Evolutionary conservation across 768 basidiomycete genomes (phyloP).

Genomic region (Harrya chromipes): DNA sequence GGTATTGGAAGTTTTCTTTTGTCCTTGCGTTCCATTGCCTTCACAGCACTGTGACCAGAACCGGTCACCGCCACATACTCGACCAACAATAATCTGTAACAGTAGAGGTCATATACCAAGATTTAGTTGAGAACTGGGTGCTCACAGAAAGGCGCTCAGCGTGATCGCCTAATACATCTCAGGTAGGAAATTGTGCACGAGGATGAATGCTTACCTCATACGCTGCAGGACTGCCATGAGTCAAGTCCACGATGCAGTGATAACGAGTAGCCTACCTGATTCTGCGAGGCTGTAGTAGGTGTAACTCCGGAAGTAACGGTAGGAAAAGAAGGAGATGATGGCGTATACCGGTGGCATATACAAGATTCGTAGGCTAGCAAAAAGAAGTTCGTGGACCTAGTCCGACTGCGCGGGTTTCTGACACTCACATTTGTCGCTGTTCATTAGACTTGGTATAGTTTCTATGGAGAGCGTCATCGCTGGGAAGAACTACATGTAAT

Average conservation of each 20-base stretch:
- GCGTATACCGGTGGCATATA: conserved; percentile 85
- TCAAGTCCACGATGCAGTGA: conserved; percentile 25
- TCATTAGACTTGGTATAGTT: conserved; percentile 68
- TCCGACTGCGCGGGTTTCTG: background rate
- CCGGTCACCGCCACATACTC: conserved; percentile 80
- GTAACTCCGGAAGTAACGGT: conserved; percentile 78
- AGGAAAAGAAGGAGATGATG: conserved; percentile 82
- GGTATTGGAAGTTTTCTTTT: conserved; percentile 72
- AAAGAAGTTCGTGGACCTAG: background rate
- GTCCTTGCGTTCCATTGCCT: conserved; percentile 75
- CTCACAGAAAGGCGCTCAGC: conserved; percentile 82
- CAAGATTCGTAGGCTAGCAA: conserved; percentile 63
- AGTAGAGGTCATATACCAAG: background rate
- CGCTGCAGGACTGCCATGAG: conserved; percentile 36
- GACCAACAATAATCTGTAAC: conserved; percentile 66
- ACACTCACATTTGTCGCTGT: conserved; percentile 75
- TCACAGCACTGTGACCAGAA: conserved; percentile 55
- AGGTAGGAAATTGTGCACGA: conserved; percentile 13
- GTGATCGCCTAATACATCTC: conserved; percentile 59
- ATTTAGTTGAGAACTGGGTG: conserved; percentile 4
- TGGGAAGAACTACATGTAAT: background rate
- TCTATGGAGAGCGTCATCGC: conserved; percentile 35
- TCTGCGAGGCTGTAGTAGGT: conserved; percentile 58
- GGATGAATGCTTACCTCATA: conserved; percentile 54
- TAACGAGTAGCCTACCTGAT: conserved; percentile 37